Evolutionary conservation across 2,329 filamentous ascomycete genomes (phyloP).

Genomic region (Penicillium sp.): DNA sequence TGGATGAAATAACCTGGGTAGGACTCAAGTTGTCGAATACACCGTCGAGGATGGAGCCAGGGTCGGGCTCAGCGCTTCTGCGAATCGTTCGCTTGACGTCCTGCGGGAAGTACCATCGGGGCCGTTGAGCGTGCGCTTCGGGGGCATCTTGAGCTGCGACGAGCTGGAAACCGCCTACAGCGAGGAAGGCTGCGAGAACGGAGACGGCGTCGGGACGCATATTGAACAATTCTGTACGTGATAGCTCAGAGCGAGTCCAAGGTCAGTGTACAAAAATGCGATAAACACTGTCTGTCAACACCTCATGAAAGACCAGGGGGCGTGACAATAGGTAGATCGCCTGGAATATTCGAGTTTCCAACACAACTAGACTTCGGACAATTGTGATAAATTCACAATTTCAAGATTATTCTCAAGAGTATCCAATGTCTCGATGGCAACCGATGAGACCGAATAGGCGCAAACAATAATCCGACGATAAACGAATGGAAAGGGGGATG

Average conservation of each 20-base stretch:
- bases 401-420: not conserved
- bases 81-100: conserved; percentile 32
- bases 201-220: conserved; percentile 35
- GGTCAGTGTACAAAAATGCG: conserved; percentile 20
- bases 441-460: conserved; percentile 17
- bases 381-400: conserved; percentile 1
- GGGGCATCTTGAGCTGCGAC: conserved; percentile 32
- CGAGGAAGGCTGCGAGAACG: conserved; percentile 35
- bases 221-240: conserved; percentile 15
- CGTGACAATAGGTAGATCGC: not conserved
- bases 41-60: not conserved
- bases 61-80: conserved; percentile 3
- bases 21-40: conserved; percentile 3
- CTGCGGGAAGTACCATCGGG: conserved; percentile 37
- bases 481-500: conserved; percentile 26
- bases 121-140: conserved; percentile 31
- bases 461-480: conserved; percentile 9
- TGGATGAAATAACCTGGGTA: not conserved
- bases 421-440: conserved; percentile 23
- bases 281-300: conserved; percentile 20
- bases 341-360: not conserved
- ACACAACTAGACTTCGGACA: not conserved
- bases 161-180: conserved; percentile 35
- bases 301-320: conserved; percentile 10
- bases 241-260: conserved; percentile 6